Base-by-base conservation (phyloP, 2,329 filamentous ascomycete species). In the Teratosphaeria nubilosa region DNA sequence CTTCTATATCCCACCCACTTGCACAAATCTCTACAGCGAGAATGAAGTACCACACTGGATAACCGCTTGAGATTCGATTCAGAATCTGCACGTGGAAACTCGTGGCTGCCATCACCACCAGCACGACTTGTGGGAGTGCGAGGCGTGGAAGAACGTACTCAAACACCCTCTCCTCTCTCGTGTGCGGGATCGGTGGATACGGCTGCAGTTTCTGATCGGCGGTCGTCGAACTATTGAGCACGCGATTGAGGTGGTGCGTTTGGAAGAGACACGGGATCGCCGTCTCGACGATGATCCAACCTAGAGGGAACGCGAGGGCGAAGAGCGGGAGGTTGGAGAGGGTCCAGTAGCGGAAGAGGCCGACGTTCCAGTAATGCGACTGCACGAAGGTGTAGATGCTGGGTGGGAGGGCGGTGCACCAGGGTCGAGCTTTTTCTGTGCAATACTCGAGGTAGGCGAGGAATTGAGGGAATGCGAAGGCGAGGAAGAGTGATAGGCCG, bases 61-160 rank as follows among this genome's bases (percentile, higher is more conserved):
- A 96, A 0, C 86, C 92, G 0, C 91, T 96, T 1, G 90, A 87
- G 16, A 99, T 80, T 25, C 94, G 84, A 51, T 87, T 95, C 67
- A 97, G 87, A 65, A 99, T 95, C 73, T 99, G 94, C 27, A 96
- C 87, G 70, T 99, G 94, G 69, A 95, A 95, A 62, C 78, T 90
- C 13, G 86, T 90, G 22, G 91, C 73, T 22, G 90, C 88, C 59
- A 92, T 72, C 2, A 82, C 60, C 1, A 87, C 86, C 20, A 99
- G 77, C 3, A 91, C 58, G 1, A 88, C 73, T 72, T 99, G 92
- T 3, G 84, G 82, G 3, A 86, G 73, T 1, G 90, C 90, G 60
- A 96, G 77, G 24, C 82, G 81, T 30, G 73, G 73, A 6, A 79
- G 58, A n/a, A 63, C 48, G 45, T 62, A 59, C n/a, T 31, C 10